These are phyloP conservation scores for Tetrahymena thermophila DNA, from an alignment of 73 alveolate genomes.

Conservation along the genomic window DNA sequence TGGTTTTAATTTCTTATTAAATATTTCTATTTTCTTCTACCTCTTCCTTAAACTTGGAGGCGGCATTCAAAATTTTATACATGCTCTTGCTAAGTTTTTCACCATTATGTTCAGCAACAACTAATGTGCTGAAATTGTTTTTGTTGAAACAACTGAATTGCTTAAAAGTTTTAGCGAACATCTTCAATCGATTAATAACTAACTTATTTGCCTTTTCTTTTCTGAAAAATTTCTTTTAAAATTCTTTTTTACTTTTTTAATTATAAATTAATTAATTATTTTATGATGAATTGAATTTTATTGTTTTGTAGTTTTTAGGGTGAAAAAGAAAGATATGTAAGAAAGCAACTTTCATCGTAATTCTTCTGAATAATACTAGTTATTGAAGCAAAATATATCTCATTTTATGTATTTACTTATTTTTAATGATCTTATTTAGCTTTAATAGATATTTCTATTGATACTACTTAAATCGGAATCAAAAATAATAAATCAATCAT, in stretches of 20 bases:
- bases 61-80: conserved; percentile 55
- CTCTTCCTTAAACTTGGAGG: conserved; percentile 48
- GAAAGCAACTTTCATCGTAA: not conserved
- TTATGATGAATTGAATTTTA: not conserved
- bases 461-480: not conserved
- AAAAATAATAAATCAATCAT: not conserved
- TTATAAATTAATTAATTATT: not conserved
- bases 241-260: not conserved
- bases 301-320: not conserved
- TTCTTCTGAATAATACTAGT: not conserved
- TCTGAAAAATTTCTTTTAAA: not conserved
- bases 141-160: not conserved
- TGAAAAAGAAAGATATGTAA: not conserved
- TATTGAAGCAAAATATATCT: not conserved
- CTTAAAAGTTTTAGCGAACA: not conserved
- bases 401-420: not conserved
- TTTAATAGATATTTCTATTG: not conserved
- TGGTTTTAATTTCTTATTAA: not conserved
- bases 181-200: not conserved
- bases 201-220: not conserved
- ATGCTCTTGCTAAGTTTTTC: conserved; percentile 46
- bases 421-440: not conserved
- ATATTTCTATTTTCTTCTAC: not conserved
- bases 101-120: conserved; percentile 61
- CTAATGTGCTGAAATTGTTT: conserved; percentile 51